These are phyloP conservation scores for Candida ascalaphidarum DNA, from an alignment of 805 yeast species.

Conservation along the genomic window DNA sequence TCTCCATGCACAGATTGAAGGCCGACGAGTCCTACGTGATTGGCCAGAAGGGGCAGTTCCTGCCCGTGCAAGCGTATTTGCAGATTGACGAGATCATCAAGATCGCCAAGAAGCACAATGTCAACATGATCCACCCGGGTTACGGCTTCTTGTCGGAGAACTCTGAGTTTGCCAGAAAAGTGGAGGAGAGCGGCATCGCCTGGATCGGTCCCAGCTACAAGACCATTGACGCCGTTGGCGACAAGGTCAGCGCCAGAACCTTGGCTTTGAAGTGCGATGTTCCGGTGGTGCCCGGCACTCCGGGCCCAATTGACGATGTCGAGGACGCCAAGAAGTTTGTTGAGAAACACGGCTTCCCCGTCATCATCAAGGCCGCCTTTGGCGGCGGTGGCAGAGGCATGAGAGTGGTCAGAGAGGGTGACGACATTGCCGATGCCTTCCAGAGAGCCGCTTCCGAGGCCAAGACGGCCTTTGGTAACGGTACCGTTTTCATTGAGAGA, in stretches of 20 bases:
- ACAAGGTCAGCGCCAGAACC: constrained; percentile 89
- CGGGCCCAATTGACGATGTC: constrained; percentile 83
- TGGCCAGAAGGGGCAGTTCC: constrained; percentile 80
- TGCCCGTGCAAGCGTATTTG: constrained; percentile 94
- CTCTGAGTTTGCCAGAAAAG: constrained; percentile 88
- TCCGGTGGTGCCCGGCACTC: constrained; percentile 96
- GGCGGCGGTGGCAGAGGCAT: constrained; percentile 99
- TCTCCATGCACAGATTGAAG: constrained; percentile 90
- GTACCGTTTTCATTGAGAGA: constrained; percentile 96
- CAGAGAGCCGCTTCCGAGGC: constrained; percentile 93
- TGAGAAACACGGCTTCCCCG: constrained; percentile 83
- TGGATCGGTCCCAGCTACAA: constrained; percentile 92
- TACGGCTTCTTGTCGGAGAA: constrained; percentile 77
- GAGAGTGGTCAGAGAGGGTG: constrained; percentile 98
- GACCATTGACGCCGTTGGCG: constrained; percentile 93
- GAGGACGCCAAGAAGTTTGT: constrained; percentile 79
- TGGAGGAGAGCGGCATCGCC: constrained; percentile 80
- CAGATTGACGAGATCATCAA: constrained; percentile 88
- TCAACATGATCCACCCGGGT: constrained; percentile 33
- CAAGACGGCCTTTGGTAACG: constrained; percentile 92
- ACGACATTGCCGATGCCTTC: constrained; percentile 85
- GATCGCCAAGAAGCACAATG: constrained; percentile 49
- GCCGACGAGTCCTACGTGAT: constrained; percentile 92
- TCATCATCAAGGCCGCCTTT: constrained; percentile 95
- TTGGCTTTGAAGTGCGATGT: constrained; percentile 77